phyloP scores from a whole-genome alignment of 1,284 basidiomycete genomes.

The Marasmius fiardii region DNA sequence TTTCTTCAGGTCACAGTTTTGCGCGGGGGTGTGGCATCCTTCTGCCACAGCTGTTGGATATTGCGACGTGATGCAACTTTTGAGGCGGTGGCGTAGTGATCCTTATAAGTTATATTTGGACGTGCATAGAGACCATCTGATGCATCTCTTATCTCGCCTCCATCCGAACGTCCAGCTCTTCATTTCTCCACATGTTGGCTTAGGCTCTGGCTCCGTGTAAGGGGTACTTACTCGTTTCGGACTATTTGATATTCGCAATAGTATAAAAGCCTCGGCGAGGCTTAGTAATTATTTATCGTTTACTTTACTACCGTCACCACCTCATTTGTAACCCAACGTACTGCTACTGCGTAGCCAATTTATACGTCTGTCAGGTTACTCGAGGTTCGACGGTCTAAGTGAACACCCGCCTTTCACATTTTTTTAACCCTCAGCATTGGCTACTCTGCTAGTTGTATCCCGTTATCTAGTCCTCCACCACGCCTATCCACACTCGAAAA shows the following conservation, averaged over 20 bases:
- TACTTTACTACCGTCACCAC: background rate
- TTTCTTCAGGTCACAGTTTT: no score
- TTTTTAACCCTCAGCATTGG: background rate
- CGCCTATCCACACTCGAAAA: background rate
- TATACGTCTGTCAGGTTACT: background rate
- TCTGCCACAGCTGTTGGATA: no score
- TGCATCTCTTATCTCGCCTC: no score
- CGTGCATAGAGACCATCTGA: no score
- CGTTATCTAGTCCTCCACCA: background rate
- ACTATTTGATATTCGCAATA: background rate
- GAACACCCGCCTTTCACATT: background rate
- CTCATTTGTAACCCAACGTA: background rate
- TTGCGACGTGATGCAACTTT: no score
- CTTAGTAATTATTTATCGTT: background rate
- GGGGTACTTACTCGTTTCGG: background rate
- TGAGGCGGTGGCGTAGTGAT: no score
- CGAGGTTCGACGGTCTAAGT: background rate
- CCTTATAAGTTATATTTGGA: no score
- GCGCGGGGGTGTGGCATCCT: no score
- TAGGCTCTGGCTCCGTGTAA: no score
- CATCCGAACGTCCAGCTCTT: no score
- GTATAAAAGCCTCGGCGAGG: background rate
- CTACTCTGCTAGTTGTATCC: background rate
- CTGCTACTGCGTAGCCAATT: background rate
- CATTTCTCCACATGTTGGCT: no score